phyloP scores from a whole-genome alignment of 2,329 filamentous ascomycete genomes.

The Hymenoscyphus scutula region DNA sequence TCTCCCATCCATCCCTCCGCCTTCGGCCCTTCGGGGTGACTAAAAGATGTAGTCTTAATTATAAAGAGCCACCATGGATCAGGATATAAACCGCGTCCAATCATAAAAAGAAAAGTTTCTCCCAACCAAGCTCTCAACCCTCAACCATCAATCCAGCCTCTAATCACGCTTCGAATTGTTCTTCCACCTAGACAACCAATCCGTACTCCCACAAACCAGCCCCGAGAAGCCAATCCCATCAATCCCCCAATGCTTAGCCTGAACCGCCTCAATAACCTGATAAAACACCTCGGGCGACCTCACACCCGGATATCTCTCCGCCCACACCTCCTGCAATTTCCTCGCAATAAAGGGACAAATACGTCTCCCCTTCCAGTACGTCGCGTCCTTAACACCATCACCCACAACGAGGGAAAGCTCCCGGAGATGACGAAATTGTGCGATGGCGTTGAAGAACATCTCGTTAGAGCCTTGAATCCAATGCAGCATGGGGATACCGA shows the following conservation, averaged over 20 bases:
- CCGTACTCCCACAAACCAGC: too few species aligned
- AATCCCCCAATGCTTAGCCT: slow-evolving; percentile 6
- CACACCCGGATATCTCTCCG: background rate
- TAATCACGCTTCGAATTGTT: too few species aligned
- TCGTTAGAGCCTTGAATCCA: slow-evolving; percentile 7
- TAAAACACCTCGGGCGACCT: background rate
- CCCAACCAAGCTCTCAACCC: too few species aligned
- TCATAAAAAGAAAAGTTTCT: too few species aligned
- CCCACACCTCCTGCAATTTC: background rate
- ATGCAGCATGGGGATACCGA: slow-evolving; percentile 5
- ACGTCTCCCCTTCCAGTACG: background rate
- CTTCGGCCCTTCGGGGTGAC: too few species aligned
- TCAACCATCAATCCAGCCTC: too few species aligned
- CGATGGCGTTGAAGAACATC: slow-evolving; percentile 1
- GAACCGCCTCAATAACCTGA: background rate
- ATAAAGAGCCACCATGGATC: too few species aligned
- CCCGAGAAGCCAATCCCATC: background rate
- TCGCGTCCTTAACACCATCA: slow-evolving; percentile 4
- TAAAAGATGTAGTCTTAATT: too few species aligned
- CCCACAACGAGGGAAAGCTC: slow-evolving; percentile 3
- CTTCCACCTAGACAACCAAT: too few species aligned
- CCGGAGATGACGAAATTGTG: background rate
- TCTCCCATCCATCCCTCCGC: too few species aligned
- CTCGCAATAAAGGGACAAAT: background rate
- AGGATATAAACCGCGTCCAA: too few species aligned